Conservation (phyloP, 306 rosid species). For the Quercus rubra region DNA sequence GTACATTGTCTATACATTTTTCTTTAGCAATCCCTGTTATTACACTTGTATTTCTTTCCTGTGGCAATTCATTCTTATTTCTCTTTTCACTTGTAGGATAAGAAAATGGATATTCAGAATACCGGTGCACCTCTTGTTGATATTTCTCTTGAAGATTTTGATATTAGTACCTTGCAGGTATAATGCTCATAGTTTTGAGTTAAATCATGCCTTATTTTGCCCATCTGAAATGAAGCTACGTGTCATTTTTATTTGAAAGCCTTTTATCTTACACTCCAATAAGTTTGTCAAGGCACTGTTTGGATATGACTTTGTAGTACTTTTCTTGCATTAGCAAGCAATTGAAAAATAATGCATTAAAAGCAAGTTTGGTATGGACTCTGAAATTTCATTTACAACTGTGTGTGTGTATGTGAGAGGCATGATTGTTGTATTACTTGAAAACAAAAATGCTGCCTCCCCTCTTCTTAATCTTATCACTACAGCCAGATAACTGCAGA, state of each 20-base stretch:
- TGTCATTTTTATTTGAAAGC: background rate
- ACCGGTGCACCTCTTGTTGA: constrained; percentile 45
- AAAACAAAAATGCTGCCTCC: background rate
- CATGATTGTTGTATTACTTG: background rate
- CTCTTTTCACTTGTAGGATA: constrained; percentile 46
- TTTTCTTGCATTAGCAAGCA: background rate
- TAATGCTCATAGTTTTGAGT: background rate
- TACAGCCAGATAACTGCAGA: background rate
- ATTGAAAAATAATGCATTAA: background rate
- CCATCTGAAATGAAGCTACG: background rate
- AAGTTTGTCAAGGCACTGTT: background rate
- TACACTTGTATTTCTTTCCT: constrained; percentile 9
- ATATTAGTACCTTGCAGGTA: constrained; percentile 74
- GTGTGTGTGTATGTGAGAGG: background rate
- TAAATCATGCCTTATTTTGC: background rate
- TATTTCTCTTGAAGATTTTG: constrained; percentile 55
- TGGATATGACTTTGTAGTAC: background rate
- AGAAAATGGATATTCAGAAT: constrained; percentile 44
- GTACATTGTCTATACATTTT: constrained; percentile 26
- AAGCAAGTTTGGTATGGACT: background rate
- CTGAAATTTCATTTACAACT: background rate
- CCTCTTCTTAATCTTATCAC: background rate
- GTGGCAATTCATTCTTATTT: constrained; percentile 23
- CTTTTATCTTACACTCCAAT: background rate
- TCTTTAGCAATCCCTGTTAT: constrained; percentile 1